phyloP scores from a whole-genome alignment of 2,329 filamentous ascomycete genomes.

The Escovopsis sp. region DNA sequence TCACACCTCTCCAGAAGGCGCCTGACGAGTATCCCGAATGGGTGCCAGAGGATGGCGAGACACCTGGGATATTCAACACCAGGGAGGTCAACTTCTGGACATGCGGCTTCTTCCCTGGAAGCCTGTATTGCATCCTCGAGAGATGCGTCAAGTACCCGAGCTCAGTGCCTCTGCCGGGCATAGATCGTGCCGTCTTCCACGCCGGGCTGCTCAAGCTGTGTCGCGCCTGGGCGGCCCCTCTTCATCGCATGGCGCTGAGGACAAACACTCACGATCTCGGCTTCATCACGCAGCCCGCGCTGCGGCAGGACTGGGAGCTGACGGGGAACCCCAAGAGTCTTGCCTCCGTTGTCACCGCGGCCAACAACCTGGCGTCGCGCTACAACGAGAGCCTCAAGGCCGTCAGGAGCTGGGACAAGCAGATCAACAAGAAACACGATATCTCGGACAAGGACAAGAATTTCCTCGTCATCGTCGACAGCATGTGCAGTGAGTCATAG shows the following conservation, averaged over 20 bases:
- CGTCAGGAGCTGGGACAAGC: conserved; percentile 34
- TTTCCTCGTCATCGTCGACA: conserved; percentile 27
- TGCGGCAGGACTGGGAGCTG: conserved; percentile 32
- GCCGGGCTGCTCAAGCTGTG: conserved; percentile 12
- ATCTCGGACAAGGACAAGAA: conserved; percentile 15
- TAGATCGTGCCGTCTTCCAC: conserved; percentile 3
- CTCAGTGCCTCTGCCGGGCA: background rate
- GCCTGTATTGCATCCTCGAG: conserved; percentile 21
- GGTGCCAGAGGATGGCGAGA: conserved; percentile 10
- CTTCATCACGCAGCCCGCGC: conserved; percentile 35
- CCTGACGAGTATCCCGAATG: conserved; percentile 8
- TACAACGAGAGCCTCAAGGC: conserved; percentile 26
- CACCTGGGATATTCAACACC: conserved; percentile 8
- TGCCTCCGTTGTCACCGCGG: conserved; percentile 26
- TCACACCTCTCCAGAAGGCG: background rate
- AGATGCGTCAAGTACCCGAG: conserved; percentile 16
- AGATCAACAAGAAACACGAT: conserved; percentile 13
- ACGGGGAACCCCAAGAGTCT: conserved; percentile 24
- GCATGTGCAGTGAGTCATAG: conserved; percentile 18
- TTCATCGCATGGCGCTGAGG: conserved; percentile 23
- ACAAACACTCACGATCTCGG: conserved; percentile 40
- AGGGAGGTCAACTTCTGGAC: conserved; percentile 25
- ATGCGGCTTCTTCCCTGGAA: conserved; percentile 27
- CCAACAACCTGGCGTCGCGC: conserved; percentile 26
- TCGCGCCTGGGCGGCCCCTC: conserved; percentile 17